Evolutionary conservation across 257 asterid genomes (phyloP), one percentile per base, ranked within the genome.

Genomic region (Mentha longifolia): DNA sequence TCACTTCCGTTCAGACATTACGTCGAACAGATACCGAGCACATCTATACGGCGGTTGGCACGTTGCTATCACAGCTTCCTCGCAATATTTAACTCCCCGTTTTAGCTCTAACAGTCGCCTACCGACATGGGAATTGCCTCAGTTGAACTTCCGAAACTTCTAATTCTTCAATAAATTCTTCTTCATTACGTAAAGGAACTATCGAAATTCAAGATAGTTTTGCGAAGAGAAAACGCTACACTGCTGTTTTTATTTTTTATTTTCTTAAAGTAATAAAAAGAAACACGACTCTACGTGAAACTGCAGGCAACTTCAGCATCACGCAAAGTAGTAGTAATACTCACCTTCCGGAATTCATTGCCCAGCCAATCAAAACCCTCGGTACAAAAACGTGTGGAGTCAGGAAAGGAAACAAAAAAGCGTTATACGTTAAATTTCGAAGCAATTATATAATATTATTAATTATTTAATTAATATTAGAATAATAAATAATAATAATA

Each of bases 281-380:
- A 16, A 50, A 16, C 33, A 35, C 68, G 65, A 75, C 39, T 61
- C 30, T 61, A 30, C 22, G 71, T 61, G 67, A 54, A 61, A 61
- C 39, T 41, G 50, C 14, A 25, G 37, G 22, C 47, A 11, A 11
- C 65, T 65, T 66, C 46, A 61, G 59, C 20, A 67, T 59, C 25
- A 72, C 70, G 81, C 81, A 76, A 80, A 76, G 76, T 22, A 41
- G 55, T 22, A 22, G 45, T 14, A 33, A 14, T 19, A 12, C 31
- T 51, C 19, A 63, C 39, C 33, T 9, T 77, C 11, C 11, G 76
- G 42, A 67, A 68, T 61, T 79, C 46, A 51, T 28, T 28, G 31
- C 31, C 65, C 14, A 28, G 63, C 79, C 77, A 61, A 3, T 73
- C 64, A 71, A n/a, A 69, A 47, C 17, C 43, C 39, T 17, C 31